A percentile compares a stretch with the other conserved stretches of the same genome.
phyloP scores from a whole-genome alignment of 805 yeast genomes.

The Candida hispaniensis region DNA sequence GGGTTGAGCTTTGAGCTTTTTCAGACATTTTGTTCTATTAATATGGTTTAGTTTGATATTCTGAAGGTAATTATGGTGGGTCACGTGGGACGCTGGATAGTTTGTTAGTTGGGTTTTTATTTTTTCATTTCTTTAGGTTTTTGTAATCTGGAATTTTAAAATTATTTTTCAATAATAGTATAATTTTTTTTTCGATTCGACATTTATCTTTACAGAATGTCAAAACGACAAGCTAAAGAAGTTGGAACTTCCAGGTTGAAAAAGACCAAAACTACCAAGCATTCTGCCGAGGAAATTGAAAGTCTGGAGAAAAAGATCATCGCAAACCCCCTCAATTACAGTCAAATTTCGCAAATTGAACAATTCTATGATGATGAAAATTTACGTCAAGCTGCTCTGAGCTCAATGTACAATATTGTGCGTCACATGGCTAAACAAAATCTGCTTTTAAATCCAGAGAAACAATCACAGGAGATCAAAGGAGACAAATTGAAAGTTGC shows the following conservation, averaged over 20 bases:
- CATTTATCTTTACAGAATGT: too few species aligned
- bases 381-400: constrained; percentile 24
- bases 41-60: too few species aligned
- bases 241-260: constrained; percentile 6
- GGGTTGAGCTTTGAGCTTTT: too few species aligned
- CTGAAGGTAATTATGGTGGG: too few species aligned
- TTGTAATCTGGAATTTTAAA: too few species aligned
- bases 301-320: constrained; percentile 26
- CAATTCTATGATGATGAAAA: constrained; percentile 29
- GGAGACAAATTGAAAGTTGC: constrained; percentile 40
- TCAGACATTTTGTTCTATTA: too few species aligned
- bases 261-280: constrained; percentile 7
- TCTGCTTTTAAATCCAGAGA: constrained; percentile 23
- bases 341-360: constrained; percentile 42
- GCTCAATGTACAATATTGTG: constrained; percentile 41
- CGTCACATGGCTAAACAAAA: constrained; percentile 35
- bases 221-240: constrained; percentile 10
- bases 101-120: too few species aligned
- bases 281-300: constrained; percentile 14
- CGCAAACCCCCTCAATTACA: constrained; percentile 42
- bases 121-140: too few species aligned
- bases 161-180: too few species aligned
- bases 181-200: too few species aligned
- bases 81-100: too few species aligned
- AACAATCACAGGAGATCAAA: constrained; percentile 18